Conservation (phyloP, 768 basidiomycete genomes). For the Exidia glandulosa region DNA sequence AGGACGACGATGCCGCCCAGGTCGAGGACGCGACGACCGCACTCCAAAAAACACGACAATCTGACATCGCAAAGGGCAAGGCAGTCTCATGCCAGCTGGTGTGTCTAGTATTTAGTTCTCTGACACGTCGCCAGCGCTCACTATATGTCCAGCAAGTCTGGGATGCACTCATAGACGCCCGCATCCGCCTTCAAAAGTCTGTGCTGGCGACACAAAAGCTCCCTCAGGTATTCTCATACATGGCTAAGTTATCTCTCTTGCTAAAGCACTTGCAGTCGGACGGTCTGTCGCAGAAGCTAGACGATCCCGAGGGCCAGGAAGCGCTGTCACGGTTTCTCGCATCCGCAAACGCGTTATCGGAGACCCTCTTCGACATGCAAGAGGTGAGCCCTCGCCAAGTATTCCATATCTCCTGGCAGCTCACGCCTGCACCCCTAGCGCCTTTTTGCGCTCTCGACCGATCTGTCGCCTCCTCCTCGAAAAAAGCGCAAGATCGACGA, state of each 20-base stretch:
- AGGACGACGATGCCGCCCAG: conserved; percentile 13
- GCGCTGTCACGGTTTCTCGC: conserved; percentile 43
- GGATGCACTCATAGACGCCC: conserved; percentile 80
- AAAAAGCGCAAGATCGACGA: conserved; percentile 23
- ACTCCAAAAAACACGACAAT: conserved; percentile 49
- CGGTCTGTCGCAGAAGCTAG: conserved; percentile 25
- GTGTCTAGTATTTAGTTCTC: conserved; percentile 17
- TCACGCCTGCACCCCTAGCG: neutral
- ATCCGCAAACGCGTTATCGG: conserved; percentile 49
- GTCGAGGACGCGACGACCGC: conserved; percentile 18
- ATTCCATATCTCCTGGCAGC: neutral
- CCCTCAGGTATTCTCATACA: conserved; percentile 44
- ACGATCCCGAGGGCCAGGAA: conserved; percentile 28
- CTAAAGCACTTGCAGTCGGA: conserved; percentile 2
- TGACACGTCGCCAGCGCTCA: conserved; percentile 1
- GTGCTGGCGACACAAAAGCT: conserved; percentile 52
- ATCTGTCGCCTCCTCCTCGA: conserved; percentile 20
- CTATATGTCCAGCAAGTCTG: conserved; percentile 50
- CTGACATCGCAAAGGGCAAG: conserved; percentile 70
- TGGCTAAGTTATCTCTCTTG: neutral
- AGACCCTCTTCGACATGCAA: conserved; percentile 59
- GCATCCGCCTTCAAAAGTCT: conserved; percentile 85
- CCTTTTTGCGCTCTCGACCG: neutral
- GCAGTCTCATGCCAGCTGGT: conserved; percentile 80
- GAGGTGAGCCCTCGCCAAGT: conserved; percentile 33